A percentile compares a stretch with the other conserved stretches of the same genome.
Conservation (phyloP, 2,329 filamentous ascomycete species). For the Aspergillus fischeri region DNA sequence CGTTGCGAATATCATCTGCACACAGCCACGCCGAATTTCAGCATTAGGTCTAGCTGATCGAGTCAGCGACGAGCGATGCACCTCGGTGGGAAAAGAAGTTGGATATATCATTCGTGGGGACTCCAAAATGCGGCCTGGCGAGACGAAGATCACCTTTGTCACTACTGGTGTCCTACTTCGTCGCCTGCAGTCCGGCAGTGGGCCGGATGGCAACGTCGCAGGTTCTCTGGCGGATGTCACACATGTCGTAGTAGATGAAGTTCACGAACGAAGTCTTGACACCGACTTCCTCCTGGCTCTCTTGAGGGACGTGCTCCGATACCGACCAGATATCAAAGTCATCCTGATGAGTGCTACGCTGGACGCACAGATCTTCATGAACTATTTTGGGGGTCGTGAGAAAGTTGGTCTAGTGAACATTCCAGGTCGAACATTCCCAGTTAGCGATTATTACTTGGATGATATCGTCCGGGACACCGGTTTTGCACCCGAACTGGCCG, state of each 20-base stretch:
- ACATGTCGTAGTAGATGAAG: conserved; percentile 93
- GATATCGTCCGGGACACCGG: conserved; percentile 77
- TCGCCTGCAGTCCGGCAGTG: conserved; percentile 84
- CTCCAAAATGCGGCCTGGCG: conserved; percentile 64
- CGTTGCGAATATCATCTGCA: conserved; percentile 86
- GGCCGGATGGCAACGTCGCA: conserved; percentile 72
- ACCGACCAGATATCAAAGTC: conserved; percentile 75
- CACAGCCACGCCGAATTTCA: conserved; percentile 90
- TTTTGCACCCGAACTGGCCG: conserved; percentile 50
- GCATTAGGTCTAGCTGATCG: conserved; percentile 90
- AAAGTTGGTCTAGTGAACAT: conserved; percentile 81
- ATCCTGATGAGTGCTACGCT: conserved; percentile 96
- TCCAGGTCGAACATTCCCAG: conserved; percentile 80
- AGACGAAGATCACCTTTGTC: conserved; percentile 90
- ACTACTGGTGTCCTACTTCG: conserved; percentile 91
- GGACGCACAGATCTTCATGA: conserved; percentile 77
- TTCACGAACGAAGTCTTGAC: conserved; percentile 91
- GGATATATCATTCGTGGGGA: conserved; percentile 91
- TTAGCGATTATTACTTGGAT: conserved; percentile 85
- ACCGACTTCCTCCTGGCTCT: conserved; percentile 91
- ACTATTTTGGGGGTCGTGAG: conserved; percentile 71
- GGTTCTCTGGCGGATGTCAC: conserved; percentile 83
- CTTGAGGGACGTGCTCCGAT: conserved; percentile 72
- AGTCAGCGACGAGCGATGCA: conserved; percentile 87
- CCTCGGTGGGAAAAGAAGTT: conserved; percentile 76